Evolutionary conservation across 805 yeast species (phyloP).

Genomic region (Ogataea kodamae): DNA sequence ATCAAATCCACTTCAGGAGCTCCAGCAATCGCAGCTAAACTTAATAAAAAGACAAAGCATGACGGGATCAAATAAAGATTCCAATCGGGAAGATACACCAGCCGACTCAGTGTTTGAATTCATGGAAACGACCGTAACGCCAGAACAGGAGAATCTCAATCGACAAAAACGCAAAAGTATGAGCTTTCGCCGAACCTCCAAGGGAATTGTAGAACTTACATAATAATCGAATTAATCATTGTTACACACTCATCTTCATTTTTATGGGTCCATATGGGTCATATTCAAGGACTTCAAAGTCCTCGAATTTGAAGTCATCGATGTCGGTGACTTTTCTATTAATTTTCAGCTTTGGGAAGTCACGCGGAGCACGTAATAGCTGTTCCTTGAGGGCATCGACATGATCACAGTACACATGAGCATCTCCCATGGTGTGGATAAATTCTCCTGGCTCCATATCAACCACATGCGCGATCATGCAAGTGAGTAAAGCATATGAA

Average conservation of each 20-base stretch:
- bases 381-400: slow-evolving; percentile 87
- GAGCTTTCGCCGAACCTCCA: slow-evolving; percentile 7
- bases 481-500: slow-evolving; percentile 86
- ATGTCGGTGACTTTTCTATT: slow-evolving; percentile 64
- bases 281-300: slow-evolving; percentile 77
- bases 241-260: slow-evolving; percentile 95
- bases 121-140: slow-evolving; percentile 11
- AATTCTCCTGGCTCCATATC: slow-evolving; percentile 95
- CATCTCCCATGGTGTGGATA: slow-evolving; percentile 93
- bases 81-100: slow-evolving; percentile 5
- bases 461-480: slow-evolving; percentile 94
- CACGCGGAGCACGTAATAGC: slow-evolving; percentile 65
- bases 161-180: slow-evolving; percentile 13
- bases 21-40: slow-evolving; percentile 11
- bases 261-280: slow-evolving; percentile 79
- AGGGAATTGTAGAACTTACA: slow-evolving; percentile 8
- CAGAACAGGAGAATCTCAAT: slow-evolving; percentile 16
- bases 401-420: slow-evolving; percentile 93
- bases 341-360: slow-evolving; percentile 76
- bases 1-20: slow-evolving; percentile 11
- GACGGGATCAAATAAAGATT: slow-evolving; percentile 2
- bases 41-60: slow-evolving; percentile 10
- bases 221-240: slow-evolving; percentile 1
- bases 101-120: slow-evolving; percentile 19
- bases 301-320: slow-evolving; percentile 87